Conservation (phyloP, 2,329 filamentous ascomycete species). For the Penicillium vulpinum region DNA sequence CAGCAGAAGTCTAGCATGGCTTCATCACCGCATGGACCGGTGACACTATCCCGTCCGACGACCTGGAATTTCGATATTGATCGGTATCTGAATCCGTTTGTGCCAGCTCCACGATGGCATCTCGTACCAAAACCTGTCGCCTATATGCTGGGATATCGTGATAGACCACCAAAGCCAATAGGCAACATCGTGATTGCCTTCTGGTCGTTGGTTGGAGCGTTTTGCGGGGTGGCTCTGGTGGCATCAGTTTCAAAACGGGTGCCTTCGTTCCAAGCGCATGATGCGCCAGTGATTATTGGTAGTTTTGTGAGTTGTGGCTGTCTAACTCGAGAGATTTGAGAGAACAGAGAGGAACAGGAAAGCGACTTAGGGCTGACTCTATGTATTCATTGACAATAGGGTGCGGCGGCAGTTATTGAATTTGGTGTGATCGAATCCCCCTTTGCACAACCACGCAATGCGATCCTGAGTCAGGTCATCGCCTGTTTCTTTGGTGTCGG, state of each 20-base stretch:
- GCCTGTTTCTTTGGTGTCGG: slow-evolving; percentile 61
- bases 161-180: slow-evolving; percentile 37
- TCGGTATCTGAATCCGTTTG: slow-evolving; percentile 67
- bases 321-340: not conserved
- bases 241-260: slow-evolving; percentile 58
- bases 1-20: slow-evolving; percentile 4
- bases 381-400: slow-evolving; percentile 46
- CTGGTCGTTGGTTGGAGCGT: slow-evolving; percentile 67
- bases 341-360: not conserved
- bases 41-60: slow-evolving; percentile 23
- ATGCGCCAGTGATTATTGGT: slow-evolving; percentile 63
- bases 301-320: slow-evolving; percentile 64
- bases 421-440: slow-evolving; percentile 72
- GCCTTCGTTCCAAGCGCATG: slow-evolving; percentile 53
- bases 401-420: slow-evolving; percentile 72
- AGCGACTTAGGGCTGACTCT: not conserved
- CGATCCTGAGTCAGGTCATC: slow-evolving; percentile 66
- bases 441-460: slow-evolving; percentile 70
- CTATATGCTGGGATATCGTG: slow-evolving; percentile 67
- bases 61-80: slow-evolving; percentile 70
- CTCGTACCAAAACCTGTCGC: slow-evolving; percentile 66
- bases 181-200: slow-evolving; percentile 61
- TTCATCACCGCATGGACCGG: not conserved
- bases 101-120: slow-evolving; percentile 66
- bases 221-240: slow-evolving; percentile 61